Conservation (phyloP, 306 rosid species). For the Chamaecrista fasciculata region DNA sequence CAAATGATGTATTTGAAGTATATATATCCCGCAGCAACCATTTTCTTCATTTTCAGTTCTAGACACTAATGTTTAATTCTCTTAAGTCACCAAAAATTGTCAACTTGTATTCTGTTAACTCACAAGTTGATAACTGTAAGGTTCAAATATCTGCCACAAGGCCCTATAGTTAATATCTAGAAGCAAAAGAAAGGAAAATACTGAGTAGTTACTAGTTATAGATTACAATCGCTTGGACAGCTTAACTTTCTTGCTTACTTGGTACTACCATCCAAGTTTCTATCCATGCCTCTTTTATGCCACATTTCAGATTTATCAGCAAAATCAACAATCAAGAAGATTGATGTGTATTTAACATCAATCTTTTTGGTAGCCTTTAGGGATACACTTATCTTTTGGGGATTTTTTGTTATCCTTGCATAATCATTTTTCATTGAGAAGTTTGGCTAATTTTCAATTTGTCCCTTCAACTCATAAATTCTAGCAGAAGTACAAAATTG, state of each 20-base stretch:
- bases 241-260: slow-evolving; percentile 6
- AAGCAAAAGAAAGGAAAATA: slow-evolving; percentile 4
- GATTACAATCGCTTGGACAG: neutral
- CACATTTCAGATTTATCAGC: neutral
- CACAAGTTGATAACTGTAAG: neutral
- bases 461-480: neutral
- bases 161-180: neutral
- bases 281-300: neutral
- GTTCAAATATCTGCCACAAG: neutral
- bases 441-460: neutral
- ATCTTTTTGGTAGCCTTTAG: neutral
- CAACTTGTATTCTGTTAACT: slow-evolving; percentile 13
- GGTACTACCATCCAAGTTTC: slow-evolving; percentile 4
- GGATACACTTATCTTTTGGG: neutral
- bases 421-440: neutral
- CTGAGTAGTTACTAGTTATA: neutral
- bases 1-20: neutral
- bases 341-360: neutral
- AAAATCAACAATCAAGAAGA: neutral
- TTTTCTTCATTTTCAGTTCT: slow-evolving; percentile 11
- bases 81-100: neutral
- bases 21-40: neutral
- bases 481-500: neutral
- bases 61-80: neutral
- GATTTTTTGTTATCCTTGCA: neutral